These are phyloP conservation scores for Lasiosphaeriaceae sp. DNA, from an alignment of 495 filamentous ascomycete genomes.

Conservation along the genomic window DNA sequence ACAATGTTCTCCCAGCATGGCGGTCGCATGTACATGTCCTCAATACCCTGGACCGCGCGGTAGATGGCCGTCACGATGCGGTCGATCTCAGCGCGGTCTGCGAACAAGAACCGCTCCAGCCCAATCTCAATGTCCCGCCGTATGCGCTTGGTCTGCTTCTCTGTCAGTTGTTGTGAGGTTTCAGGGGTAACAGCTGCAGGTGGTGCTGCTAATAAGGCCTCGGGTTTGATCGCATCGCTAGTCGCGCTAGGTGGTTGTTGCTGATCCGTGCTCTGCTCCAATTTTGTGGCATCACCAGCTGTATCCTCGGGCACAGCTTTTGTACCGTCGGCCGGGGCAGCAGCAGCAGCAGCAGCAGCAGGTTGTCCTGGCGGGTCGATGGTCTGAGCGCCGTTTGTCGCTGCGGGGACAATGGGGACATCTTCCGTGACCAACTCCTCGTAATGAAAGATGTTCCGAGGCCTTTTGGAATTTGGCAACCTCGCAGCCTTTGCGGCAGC, in stretches of 20 bases:
- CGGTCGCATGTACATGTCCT: conserved; percentile 72
- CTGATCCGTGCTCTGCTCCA: conserved; percentile 6
- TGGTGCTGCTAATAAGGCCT: conserved; percentile 7
- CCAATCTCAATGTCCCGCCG: conserved; percentile 81
- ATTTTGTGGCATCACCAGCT: conserved; percentile 8
- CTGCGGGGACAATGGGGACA: conserved; percentile 36
- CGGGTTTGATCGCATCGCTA: not conserved
- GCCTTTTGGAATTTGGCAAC: conserved; percentile 78
- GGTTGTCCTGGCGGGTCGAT: conserved; percentile 17
- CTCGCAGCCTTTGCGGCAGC: conserved; percentile 52
- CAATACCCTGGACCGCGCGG: conserved; percentile 70
- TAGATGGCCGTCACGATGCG: conserved; percentile 79
- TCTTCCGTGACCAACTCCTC: conserved; percentile 71
- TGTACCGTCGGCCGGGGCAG: not conserved
- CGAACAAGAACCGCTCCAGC: conserved; percentile 79
- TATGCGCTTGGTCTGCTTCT: conserved; percentile 41
- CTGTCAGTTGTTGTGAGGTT: conserved; percentile 8
- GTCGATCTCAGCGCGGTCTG: conserved; percentile 68
- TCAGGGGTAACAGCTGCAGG: conserved; percentile 9
- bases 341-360: conserved; percentile 2
- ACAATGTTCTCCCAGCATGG: conserved; percentile 87
- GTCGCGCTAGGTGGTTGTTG: conserved; percentile 1
- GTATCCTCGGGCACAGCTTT: not conserved
- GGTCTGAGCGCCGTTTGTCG: conserved; percentile 24
- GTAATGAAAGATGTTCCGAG: conserved; percentile 73